These are phyloP conservation scores for Paxillus ammoniavirescens DNA, from an alignment of 768 basidiomycete genomes.

Conservation along the genomic window DNA sequence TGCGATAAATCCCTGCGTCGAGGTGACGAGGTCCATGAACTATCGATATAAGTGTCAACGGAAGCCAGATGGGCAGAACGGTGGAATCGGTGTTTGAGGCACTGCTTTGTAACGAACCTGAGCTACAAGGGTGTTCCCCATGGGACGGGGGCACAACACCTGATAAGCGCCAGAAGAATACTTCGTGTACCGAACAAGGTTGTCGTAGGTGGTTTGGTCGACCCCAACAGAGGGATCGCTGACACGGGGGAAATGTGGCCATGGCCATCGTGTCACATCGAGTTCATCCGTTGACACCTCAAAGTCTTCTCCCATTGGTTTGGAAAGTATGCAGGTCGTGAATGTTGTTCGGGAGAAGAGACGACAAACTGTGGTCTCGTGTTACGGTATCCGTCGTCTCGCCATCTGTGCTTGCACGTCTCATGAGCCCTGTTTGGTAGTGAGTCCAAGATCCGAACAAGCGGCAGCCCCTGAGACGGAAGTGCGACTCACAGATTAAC, in stretches of 20 bases:
- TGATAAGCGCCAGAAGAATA: conserved; percentile 53
- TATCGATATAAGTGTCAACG: conserved; percentile 14
- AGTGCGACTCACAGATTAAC: too few relatives aligned
- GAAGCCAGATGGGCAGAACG: not conserved
- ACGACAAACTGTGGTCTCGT: too few relatives aligned
- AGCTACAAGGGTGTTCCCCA: conserved; percentile 44
- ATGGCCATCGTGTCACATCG: conserved; percentile 3
- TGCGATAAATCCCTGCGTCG: conserved; percentile 44
- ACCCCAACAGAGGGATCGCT: conserved; percentile 29
- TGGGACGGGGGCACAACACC: conserved; percentile 43
- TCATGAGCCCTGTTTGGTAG: too few relatives aligned
- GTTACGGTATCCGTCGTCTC: too few relatives aligned
- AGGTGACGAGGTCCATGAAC: conserved; percentile 38
- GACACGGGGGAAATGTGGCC: conserved; percentile 26
- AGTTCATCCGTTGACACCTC: not conserved
- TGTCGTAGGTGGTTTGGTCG: conserved; percentile 35
- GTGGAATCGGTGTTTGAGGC: not conserved
- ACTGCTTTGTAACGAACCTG: conserved; percentile 29
- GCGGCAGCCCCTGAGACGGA: too few relatives aligned
- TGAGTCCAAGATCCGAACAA: too few relatives aligned
- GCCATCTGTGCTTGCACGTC: too few relatives aligned
- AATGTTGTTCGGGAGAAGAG: too few relatives aligned
- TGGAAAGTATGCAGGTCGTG: too few relatives aligned
- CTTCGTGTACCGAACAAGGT: conserved; percentile 46
- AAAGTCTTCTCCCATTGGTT: not conserved